phyloP scores from a whole-genome alignment of 257 asterid species.

The Coffea canephora region DNA sequence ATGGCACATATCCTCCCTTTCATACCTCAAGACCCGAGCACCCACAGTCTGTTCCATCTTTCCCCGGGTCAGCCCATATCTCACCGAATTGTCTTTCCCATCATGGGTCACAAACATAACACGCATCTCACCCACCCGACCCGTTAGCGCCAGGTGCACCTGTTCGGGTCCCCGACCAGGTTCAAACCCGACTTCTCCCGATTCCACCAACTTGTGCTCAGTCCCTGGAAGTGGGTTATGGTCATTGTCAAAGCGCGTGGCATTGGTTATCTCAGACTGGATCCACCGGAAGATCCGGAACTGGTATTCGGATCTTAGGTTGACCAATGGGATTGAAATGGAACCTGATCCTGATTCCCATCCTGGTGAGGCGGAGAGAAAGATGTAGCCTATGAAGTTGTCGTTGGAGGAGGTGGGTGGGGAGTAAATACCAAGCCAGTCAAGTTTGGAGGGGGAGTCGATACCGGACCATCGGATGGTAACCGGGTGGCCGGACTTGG shows the following conservation, averaged over 20 bases:
- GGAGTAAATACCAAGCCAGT: conserved; percentile 82
- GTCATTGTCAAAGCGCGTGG: conserved; percentile 59
- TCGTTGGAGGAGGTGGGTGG: conserved; percentile 53
- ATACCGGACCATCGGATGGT: conserved; percentile 66
- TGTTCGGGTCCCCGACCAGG: conserved; percentile 71
- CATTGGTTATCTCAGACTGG: conserved; percentile 48
- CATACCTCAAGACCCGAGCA: conserved; percentile 57
- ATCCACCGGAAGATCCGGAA: conserved; percentile 81
- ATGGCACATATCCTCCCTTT: conserved; percentile 76
- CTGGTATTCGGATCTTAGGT: conserved; percentile 60
- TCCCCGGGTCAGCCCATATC: conserved; percentile 46
- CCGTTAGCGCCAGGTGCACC: conserved; percentile 79
- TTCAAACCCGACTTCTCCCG: conserved; percentile 46
- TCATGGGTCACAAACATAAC: conserved; percentile 80
- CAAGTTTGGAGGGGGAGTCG: conserved; percentile 50
- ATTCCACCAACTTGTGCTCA: conserved; percentile 52
- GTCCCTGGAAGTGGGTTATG: conserved; percentile 78
- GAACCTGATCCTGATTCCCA: conserved; percentile 82
- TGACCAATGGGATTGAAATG: conserved; percentile 59
- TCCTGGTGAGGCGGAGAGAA: conserved; percentile 54
- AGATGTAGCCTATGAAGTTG: conserved; percentile 63
- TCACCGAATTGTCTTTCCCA: conserved; percentile 58
- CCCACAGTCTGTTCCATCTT: conserved; percentile 38
- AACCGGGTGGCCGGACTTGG: conserved; percentile 58
- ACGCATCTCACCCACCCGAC: conserved; percentile 69